Evolutionary conservation across 1,284 basidiomycete genomes (phyloP).

Genomic region (Hypsizygus ulmarius): DNA sequence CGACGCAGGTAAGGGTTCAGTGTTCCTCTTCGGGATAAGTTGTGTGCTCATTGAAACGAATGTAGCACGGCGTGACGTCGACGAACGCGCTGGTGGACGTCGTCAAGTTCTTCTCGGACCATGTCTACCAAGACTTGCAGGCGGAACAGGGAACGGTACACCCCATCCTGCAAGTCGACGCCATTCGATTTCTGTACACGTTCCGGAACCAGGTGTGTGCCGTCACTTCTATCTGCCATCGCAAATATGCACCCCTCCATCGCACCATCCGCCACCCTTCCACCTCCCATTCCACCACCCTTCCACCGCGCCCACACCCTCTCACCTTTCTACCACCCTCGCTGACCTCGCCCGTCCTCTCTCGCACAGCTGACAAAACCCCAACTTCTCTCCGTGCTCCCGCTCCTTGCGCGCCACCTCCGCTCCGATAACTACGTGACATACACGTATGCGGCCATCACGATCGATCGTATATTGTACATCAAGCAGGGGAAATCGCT

Average conservation of each 20-base stretch:
- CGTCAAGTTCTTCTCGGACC: slow-evolving; percentile 92
- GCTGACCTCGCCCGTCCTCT: background rate
- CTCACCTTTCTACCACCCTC: too few species aligned
- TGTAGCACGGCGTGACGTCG: slow-evolving; percentile 86
- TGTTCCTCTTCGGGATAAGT: too few species aligned
- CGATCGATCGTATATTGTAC: slow-evolving; percentile 86
- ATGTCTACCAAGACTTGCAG: slow-evolving; percentile 89
- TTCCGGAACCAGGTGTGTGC: slow-evolving; percentile 87
- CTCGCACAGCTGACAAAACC: slow-evolving; percentile 84
- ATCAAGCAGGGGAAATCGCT: slow-evolving; percentile 77
- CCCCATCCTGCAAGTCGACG: slow-evolving; percentile 93
- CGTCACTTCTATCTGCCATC: too few species aligned
- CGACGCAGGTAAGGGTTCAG: slow-evolving; percentile 67
- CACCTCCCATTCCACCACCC: background rate
- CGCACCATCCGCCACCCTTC: background rate
- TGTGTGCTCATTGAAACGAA: too few species aligned
- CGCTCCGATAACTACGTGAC: slow-evolving; percentile 80
- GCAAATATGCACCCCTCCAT: background rate
- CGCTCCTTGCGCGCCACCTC: slow-evolving; percentile 85
- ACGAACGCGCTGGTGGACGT: slow-evolving; percentile 93
- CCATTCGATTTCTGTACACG: slow-evolving; percentile 90
- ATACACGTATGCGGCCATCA: slow-evolving; percentile 88
- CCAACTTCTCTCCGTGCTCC: slow-evolving; percentile 90
- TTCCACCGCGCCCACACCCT: too few species aligned
- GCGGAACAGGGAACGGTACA: slow-evolving; percentile 68